phyloP scores from a whole-genome alignment of 805 yeast genomes.

The Candida wancherniae region DNA sequence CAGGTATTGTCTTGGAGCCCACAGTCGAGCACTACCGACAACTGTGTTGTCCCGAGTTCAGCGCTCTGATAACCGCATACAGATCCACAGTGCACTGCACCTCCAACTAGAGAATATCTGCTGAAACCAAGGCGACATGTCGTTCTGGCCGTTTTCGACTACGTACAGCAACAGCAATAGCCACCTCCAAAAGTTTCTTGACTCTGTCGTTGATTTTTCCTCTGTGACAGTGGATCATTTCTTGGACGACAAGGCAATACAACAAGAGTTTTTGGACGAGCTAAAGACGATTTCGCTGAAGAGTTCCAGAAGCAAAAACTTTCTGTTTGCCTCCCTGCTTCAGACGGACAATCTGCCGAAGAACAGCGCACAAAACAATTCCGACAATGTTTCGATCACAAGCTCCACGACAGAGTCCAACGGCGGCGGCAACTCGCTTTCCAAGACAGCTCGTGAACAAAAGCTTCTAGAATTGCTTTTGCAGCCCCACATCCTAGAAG shows the following conservation, averaged over 20 bases:
- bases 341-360: constrained; percentile 8
- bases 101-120: too few species aligned
- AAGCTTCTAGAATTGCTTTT: constrained; percentile 75
- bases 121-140: too few species aligned
- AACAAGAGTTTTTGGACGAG: constrained; percentile 36
- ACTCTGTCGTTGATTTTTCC: constrained; percentile 29
- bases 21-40: too few species aligned
- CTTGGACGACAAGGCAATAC: constrained; percentile 28
- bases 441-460: constrained; percentile 34
- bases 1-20: too few species aligned
- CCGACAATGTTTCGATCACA: constrained; percentile 31
- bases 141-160: constrained; percentile 44
- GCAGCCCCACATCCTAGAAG: constrained; percentile 67
- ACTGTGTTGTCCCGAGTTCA: too few species aligned
- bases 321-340: constrained; percentile 23
- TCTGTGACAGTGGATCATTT: constrained; percentile 30
- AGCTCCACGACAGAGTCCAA: constrained; percentile 30
- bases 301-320: constrained; percentile 32
- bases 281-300: constrained; percentile 18
- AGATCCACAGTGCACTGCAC: too few species aligned
- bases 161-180: constrained; percentile 33
- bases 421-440: constrained; percentile 14
- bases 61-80: too few species aligned
- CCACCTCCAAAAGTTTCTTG: constrained; percentile 38
- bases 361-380: constrained; percentile 12